These are phyloP conservation scores for Persicaria tinctoria DNA, from an alignment of 148 eudicot genomes.

Conservation along the genomic window DNA sequence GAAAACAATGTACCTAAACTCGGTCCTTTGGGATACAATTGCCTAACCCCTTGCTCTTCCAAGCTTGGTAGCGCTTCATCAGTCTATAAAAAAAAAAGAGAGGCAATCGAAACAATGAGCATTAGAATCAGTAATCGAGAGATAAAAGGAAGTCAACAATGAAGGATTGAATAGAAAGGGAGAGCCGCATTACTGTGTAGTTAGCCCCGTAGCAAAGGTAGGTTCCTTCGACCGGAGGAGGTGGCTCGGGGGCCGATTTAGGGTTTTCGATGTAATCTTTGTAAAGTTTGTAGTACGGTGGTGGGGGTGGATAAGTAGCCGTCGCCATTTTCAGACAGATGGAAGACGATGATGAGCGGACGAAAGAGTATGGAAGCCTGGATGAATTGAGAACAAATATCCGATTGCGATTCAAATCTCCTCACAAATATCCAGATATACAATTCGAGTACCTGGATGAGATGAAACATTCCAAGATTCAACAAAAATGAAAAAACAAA, in stretches of 20 bases:
- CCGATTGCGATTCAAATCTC: too few species aligned
- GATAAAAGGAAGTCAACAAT: not conserved
- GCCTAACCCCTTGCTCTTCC: constrained; percentile 92
- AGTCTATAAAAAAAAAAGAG: constrained; percentile 38
- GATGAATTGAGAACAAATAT: too few species aligned
- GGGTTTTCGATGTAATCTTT: constrained; percentile 60
- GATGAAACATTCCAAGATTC: too few species aligned
- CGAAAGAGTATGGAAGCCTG: too few species aligned
- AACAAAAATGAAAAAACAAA: too few species aligned
- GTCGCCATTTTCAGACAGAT: constrained; percentile 25
- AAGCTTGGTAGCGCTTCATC: constrained; percentile 81
- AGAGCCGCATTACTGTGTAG: constrained; percentile 48
- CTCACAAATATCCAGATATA: too few species aligned
- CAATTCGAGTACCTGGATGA: too few species aligned
- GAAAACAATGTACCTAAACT: constrained; percentile 45
- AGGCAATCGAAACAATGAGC: not conserved
- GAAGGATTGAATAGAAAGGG: not conserved
- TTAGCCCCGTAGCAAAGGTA: constrained; percentile 62
- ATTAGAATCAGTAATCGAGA: not conserved
- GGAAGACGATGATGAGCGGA: too few species aligned
- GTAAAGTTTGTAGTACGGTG: constrained; percentile 78
- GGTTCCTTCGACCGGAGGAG: constrained; percentile 70
- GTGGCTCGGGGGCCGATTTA: constrained; percentile 63
- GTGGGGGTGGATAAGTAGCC: constrained; percentile 91
- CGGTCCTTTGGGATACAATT: constrained; percentile 74